A percentile compares a stretch with the other conserved stretches of the same genome.
Conservation (phyloP, 2,329 filamentous ascomycete species). For the Ampelomyces quisqualis region DNA sequence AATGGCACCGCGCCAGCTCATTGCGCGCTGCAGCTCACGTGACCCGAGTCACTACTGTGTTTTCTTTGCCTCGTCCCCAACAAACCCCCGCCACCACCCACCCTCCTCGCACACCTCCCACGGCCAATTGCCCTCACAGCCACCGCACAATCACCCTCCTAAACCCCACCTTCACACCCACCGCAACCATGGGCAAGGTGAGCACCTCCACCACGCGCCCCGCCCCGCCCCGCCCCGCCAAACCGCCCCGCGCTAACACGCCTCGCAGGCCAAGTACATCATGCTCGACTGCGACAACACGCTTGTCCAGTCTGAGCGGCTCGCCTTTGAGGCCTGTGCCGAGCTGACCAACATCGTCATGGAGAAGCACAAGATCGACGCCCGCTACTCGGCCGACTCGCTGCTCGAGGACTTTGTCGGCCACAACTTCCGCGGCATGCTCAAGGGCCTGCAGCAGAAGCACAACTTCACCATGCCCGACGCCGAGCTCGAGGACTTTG, state of each 20-base stretch:
- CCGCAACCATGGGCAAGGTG: constrained; percentile 38
- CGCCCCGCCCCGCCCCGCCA: constrained; percentile 24
- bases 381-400: constrained; percentile 73
- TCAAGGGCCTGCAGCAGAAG: constrained; percentile 71
- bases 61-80: constrained; percentile 30
- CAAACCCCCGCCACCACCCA: constrained; percentile 17
- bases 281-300: constrained; percentile 75
- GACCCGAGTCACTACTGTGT: constrained; percentile 1
- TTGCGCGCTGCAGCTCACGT: constrained; percentile 15
- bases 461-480: constrained; percentile 69
- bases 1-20: constrained; percentile 27
- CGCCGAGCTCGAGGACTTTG: constrained; percentile 72
- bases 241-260: constrained; percentile 19
- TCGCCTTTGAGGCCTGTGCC: constrained; percentile 89
- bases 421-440: constrained; percentile 93
- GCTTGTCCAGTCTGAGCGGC: constrained; percentile 84
- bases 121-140: constrained; percentile 22
- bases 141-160: constrained; percentile 7
- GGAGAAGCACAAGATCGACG: constrained; percentile 61
- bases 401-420: constrained; percentile 88
- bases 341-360: constrained; percentile 87
- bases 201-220: constrained; percentile 11
- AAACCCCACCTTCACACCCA: constrained; percentile 7
- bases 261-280: constrained; percentile 50
- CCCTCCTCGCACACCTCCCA: constrained; percentile 7